Conservation (phyloP, 2,329 filamentous ascomycete species). For the Aspergillus oerlinghausenensis region DNA sequence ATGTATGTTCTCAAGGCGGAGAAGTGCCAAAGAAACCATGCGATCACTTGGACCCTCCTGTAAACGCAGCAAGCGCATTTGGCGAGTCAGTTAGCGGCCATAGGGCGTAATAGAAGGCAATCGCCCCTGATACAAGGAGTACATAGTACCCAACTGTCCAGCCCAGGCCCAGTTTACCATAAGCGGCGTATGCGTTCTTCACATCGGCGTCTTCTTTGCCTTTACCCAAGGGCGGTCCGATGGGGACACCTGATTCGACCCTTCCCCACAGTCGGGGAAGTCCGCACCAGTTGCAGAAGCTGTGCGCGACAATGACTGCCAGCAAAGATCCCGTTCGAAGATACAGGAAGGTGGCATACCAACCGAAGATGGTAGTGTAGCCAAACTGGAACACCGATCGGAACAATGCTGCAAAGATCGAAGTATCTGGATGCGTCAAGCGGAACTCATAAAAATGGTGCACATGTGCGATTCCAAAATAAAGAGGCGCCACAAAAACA, state of each 20-base stretch:
- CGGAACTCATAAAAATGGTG: constrained; percentile 97
- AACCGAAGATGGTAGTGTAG: constrained; percentile 91
- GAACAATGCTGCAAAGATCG: constrained; percentile 58
- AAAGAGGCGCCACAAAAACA: constrained; percentile 76
- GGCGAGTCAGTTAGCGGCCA: constrained; percentile 64
- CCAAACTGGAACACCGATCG: constrained; percentile 77
- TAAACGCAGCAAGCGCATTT: constrained; percentile 33
- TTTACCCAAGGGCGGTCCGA: constrained; percentile 29
- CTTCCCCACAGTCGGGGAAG: constrained; percentile 80
- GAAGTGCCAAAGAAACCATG: neutral
- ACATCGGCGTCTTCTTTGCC: constrained; percentile 38
- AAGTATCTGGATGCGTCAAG: constrained; percentile 68
- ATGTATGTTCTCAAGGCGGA: neutral
- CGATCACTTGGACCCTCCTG: constrained; percentile 3
- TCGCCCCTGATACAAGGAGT: constrained; percentile 66
- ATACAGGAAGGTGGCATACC: constrained; percentile 86
- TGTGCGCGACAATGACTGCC: constrained; percentile 70
- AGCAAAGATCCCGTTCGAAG: constrained; percentile 77
- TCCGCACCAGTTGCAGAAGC: constrained; percentile 90
- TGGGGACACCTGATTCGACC: constrained; percentile 52
- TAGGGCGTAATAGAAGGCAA: constrained; percentile 65
- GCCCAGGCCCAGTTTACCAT: constrained; percentile 35
- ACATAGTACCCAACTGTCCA: constrained; percentile 80
- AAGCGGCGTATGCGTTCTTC: constrained; percentile 18
- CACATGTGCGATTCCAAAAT: constrained; percentile 89